Conservation (phyloP, 768 basidiomycete species). For the Termitomyces sp. region DNA sequence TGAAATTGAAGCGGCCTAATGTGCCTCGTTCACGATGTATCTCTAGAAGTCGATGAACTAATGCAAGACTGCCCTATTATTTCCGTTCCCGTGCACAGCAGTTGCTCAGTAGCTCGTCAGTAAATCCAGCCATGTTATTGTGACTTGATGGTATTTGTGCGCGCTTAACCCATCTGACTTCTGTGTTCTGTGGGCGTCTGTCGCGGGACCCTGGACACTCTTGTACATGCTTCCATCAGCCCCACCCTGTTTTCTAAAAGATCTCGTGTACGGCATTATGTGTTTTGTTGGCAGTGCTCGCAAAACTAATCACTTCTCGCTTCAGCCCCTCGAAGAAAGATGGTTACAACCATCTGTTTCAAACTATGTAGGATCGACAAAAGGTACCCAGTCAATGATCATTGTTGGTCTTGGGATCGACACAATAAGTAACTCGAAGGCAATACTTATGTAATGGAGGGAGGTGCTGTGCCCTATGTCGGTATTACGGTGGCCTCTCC, state of each 20-base stretch:
- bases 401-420: neutral
- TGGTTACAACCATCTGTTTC: constrained; percentile 15
- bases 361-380: neutral
- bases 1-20: constrained; percentile 56
- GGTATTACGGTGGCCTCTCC: constrained; percentile 6
- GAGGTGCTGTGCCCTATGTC: neutral
- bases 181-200: constrained; percentile 3
- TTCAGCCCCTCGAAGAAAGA: neutral
- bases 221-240: constrained; percentile 3
- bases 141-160: neutral
- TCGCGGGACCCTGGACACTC: constrained; percentile 16
- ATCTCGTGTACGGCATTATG: constrained; percentile 13
- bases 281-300: constrained; percentile 11
- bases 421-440: neutral
- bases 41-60: neutral
- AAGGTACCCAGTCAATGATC: neutral
- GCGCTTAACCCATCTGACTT: constrained; percentile 12
- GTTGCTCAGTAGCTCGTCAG: neutral
- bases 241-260: constrained; percentile 3
- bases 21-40: neutral
- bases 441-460: too few relatives aligned
- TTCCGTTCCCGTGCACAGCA: constrained; percentile 5
- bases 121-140: neutral
- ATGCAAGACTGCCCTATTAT: neutral
- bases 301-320: neutral